phyloP scores from a whole-genome alignment of 1,284 basidiomycete genomes.

The Rhodotorula mucilaginosa region DNA sequence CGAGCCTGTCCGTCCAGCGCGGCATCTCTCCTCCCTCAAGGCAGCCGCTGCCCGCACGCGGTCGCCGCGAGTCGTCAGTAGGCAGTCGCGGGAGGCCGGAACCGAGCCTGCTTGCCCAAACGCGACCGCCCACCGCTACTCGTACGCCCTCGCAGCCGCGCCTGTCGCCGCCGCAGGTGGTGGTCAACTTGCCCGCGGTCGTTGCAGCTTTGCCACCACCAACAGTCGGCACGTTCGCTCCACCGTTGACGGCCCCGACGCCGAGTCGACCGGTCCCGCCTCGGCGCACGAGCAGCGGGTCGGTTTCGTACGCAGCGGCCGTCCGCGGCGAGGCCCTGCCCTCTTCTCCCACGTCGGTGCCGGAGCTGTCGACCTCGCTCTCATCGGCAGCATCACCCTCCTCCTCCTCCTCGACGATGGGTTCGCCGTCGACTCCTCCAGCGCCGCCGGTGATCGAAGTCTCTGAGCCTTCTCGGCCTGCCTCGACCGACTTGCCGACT shows the following conservation, averaged over 20 bases:
- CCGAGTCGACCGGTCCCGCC: not conserved
- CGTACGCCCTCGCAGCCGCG: not conserved
- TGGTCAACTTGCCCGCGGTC: not conserved
- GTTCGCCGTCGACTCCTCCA: not conserved
- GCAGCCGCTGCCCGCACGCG: not conserved
- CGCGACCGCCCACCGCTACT: not conserved
- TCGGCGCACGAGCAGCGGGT: slow-evolving; percentile 4
- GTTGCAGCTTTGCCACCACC: not conserved
- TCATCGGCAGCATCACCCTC: not conserved
- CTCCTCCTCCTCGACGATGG: not conserved
- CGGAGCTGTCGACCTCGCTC: not conserved
- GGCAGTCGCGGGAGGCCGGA: not conserved
- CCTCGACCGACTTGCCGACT: slow-evolving; percentile 13
- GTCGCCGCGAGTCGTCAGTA: not conserved
- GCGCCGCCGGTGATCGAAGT: not conserved
- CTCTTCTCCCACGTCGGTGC: not conserved
- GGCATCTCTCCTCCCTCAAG: slow-evolving; percentile 14
- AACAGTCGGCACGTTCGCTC: not conserved
- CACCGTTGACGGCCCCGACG: not conserved
- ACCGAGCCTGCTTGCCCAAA: slow-evolving; percentile 1
- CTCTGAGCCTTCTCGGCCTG: slow-evolving; percentile 2
- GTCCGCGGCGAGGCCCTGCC: slow-evolving; percentile 8
- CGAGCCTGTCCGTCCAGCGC: slow-evolving; percentile 2
- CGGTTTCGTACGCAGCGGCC: slow-evolving; percentile 20
- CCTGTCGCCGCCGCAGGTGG: not conserved